Base-by-base conservation (phyloP, 2,329 filamentous ascomycete species). In the Epichloe brachyelytri region DNA sequence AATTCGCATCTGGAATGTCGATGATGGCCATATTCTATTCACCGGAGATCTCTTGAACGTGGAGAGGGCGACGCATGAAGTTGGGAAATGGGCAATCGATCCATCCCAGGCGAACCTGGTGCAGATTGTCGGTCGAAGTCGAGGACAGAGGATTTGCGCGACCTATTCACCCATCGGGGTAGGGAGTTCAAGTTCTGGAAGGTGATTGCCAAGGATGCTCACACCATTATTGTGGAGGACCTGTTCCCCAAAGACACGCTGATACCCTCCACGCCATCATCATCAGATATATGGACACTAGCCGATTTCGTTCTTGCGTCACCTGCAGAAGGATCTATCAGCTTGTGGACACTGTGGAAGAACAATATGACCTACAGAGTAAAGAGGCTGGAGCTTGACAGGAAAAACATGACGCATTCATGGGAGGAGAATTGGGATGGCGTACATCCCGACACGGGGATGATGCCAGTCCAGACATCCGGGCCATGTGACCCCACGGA, bases 171-270 rank as follows among this genome's bases (percentile, higher is more conserved):
- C 93, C 0, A 81, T 93, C 56, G 86, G 89, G 33, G 79, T 83
- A 40, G 86, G 37, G 85, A 91, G 63, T 97, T 98, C 75, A 97
- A 95, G 65, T 90, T 98, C 63, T 98, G 90, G 88, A 76, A 71
- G 56, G 68, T 81, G n/a, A 79, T 79, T 49, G 78, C 85, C 17
- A 79, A 82, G 57, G 79, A 83, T 49, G 77, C 77, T 58, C 75
- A 85, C 59, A 73, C 71, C 2, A 65, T 88, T 19, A 74, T 82
- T 8, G 73, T 94, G 14, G 77, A 81, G 55, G 88, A 94, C 58
- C 70, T 88, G 20, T 89, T 86, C 58, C 78, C 85, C 0, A 71
- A 76, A 39, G 60, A 63, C 46, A 60, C 60, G 12, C 72, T 93
- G 34, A 74, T 84, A 26, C 86, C 89, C 1, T 79, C 79, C 53